phyloP scores from a whole-genome alignment of 305 asterid genomes.

The Rubia occidens region DNA sequence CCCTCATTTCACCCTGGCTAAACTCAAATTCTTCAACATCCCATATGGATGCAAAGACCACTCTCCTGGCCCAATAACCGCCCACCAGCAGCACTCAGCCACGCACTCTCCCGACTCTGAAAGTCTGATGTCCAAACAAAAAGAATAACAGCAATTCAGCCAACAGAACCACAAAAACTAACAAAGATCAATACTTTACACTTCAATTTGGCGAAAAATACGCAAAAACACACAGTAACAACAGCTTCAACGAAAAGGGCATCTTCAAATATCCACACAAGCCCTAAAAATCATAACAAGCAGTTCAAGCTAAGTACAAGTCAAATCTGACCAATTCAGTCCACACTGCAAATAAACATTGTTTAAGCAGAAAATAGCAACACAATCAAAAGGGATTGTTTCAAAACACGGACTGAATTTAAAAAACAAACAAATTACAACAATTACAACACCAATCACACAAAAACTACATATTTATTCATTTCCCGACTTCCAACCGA shows the following conservation, averaged over 20 bases:
- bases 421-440: background rate
- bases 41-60: slow-evolving; percentile 33
- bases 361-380: slow-evolving; percentile 9
- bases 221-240: background rate
- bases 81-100: background rate
- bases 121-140: slow-evolving; percentile 8
- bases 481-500: slow-evolving; percentile 12
- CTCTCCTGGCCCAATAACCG: background rate
- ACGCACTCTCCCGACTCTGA: slow-evolving; percentile 10
- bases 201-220: slow-evolving; percentile 7
- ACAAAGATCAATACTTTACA: slow-evolving; percentile 15
- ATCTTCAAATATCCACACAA: slow-evolving; percentile 4
- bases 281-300: slow-evolving; percentile 6
- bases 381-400: slow-evolving; percentile 4
- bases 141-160: background rate
- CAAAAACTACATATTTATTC: background rate
- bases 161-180: slow-evolving; percentile 4
- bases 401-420: slow-evolving; percentile 5
- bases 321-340: slow-evolving; percentile 21
- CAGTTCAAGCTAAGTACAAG: slow-evolving; percentile 13
- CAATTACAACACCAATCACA: slow-evolving; percentile 12
- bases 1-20: slow-evolving; percentile 91
- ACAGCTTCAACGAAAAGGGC: background rate
- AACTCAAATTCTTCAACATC: slow-evolving; percentile 54
- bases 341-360: slow-evolving; percentile 14